Evolutionary conservation across 2,329 filamentous ascomycete genomes (phyloP).

Genomic region (Paraconiothyrium sp.): DNA sequence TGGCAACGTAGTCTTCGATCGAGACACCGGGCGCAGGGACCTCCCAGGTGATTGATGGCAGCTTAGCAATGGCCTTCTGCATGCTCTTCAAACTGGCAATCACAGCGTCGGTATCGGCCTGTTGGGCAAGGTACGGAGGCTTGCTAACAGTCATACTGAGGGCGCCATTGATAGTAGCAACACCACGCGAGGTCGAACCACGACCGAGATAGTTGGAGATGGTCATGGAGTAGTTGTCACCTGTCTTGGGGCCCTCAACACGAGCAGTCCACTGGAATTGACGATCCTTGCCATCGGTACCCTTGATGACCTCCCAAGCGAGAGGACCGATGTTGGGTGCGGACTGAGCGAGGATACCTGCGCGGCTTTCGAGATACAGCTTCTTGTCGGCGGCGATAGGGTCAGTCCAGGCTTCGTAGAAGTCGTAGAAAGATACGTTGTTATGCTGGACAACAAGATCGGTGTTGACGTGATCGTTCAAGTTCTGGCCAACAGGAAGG

Average conservation of each 20-base stretch:
- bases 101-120: slow-evolving; percentile 70
- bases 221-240: slow-evolving; percentile 51
- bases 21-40: slow-evolving; percentile 61
- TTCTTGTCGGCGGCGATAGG: slow-evolving; percentile 53
- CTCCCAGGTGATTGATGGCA: slow-evolving; percentile 66
- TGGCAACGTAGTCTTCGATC: slow-evolving; percentile 66
- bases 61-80: slow-evolving; percentile 62
- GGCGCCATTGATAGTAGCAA: slow-evolving; percentile 67
- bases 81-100: slow-evolving; percentile 71
- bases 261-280: slow-evolving; percentile 74
- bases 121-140: slow-evolving; percentile 66
- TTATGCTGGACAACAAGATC: slow-evolving; percentile 63
- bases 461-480: slow-evolving; percentile 67
- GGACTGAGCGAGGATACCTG: slow-evolving; percentile 70
- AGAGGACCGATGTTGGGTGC: slow-evolving; percentile 72
- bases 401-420: slow-evolving; percentile 67
- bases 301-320: slow-evolving; percentile 68
- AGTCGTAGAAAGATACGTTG: slow-evolving; percentile 69
- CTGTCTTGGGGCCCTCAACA: slow-evolving; percentile 64
- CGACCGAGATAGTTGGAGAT: slow-evolving; percentile 69
- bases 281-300: slow-evolving; percentile 67
- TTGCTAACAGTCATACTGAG: slow-evolving; percentile 68
- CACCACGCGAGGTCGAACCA: slow-evolving; percentile 69
- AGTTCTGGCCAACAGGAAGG: slow-evolving; percentile 61
- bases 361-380: slow-evolving; percentile 57